These are phyloP conservation scores for Eutrema heterophyllum DNA, from an alignment of 345 rosid genomes.

Conservation along the genomic window DNA sequence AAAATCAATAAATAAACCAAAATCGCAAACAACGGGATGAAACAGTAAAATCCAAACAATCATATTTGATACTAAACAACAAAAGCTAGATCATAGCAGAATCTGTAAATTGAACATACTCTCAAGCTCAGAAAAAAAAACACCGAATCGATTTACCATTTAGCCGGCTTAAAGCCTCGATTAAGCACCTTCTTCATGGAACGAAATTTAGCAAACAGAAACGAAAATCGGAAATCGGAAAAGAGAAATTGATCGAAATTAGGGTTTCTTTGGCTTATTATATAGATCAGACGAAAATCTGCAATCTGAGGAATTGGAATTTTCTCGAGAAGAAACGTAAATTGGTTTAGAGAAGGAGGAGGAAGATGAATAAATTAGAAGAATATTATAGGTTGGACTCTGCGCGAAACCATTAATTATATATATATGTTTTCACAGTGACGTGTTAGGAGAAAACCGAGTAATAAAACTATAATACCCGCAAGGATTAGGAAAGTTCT, in stretches of 20 bases:
- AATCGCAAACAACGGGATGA: neutral
- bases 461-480: neutral
- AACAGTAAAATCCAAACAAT: neutral
- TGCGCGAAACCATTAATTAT: neutral
- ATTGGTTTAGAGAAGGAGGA: neutral
- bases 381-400: slow-evolving; percentile 1
- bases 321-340: slow-evolving; percentile 27
- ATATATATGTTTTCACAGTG: neutral
- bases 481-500: neutral
- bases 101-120: neutral
- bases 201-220: neutral
- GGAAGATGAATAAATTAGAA: neutral
- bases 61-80: neutral
- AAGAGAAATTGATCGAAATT: neutral
- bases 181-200: slow-evolving; percentile 45
- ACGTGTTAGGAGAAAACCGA: slow-evolving; percentile 7
- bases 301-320: slow-evolving; percentile 3
- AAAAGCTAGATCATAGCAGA: neutral
- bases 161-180: slow-evolving; percentile 83
- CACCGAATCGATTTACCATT: slow-evolving; percentile 47
- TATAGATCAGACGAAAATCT: neutral
- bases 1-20: neutral
- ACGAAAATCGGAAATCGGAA: neutral
- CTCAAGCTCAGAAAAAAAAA: neutral
- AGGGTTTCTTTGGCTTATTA: neutral